These are phyloP conservation scores for Astrocystis sublimbata DNA, from an alignment of 495 filamentous ascomycete species.

Conservation along the genomic window DNA sequence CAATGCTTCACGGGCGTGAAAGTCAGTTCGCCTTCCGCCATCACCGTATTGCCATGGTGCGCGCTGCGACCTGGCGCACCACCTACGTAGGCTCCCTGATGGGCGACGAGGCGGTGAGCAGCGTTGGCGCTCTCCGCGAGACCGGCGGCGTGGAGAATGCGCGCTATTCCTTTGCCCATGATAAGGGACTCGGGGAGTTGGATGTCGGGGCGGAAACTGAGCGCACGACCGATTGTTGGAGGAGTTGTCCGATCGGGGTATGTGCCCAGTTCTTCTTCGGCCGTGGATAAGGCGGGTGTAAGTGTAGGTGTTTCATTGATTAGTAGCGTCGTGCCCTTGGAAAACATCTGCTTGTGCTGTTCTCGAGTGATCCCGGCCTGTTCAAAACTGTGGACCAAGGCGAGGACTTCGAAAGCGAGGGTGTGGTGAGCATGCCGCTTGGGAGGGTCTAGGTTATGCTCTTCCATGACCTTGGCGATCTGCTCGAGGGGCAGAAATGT, in stretches of 20 bases:
- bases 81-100: constrained; percentile 66
- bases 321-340: constrained; percentile 17
- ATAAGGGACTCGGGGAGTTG: constrained; percentile 68
- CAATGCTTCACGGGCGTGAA: constrained; percentile 64
- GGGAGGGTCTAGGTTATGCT: constrained; percentile 65
- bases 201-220: constrained; percentile 47
- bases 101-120: constrained; percentile 62
- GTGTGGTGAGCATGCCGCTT: constrained; percentile 76
- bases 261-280: not conserved
- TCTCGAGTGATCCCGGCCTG: constrained; percentile 57
- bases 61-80: constrained; percentile 51
- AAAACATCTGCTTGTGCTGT: constrained; percentile 61
- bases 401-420: constrained; percentile 77
- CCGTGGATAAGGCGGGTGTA: not conserved
- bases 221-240: constrained; percentile 12
- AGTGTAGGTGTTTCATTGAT: too few relatives aligned
- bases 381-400: constrained; percentile 69
- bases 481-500: constrained; percentile 75
- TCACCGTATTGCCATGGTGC: constrained; percentile 37
- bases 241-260: not conserved
- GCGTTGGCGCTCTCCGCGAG: constrained; percentile 65
- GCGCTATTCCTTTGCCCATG: constrained; percentile 59
- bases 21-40: constrained; percentile 56
- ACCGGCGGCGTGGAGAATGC: constrained; percentile 67
- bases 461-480: constrained; percentile 63